These are phyloP conservation scores for Leishmania major DNA, from an alignment of 208 protist species.

Conservation along the genomic window DNA sequence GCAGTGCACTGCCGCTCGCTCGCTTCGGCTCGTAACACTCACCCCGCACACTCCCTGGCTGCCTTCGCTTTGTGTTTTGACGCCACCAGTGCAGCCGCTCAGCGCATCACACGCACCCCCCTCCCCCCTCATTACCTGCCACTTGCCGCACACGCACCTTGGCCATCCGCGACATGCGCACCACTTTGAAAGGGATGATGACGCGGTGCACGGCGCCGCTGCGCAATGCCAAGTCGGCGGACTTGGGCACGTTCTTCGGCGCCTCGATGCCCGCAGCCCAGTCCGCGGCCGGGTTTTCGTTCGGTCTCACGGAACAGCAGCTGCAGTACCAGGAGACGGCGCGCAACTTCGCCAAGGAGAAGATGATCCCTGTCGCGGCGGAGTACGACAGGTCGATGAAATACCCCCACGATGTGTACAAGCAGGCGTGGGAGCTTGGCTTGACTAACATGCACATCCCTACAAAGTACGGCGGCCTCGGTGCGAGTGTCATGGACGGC, in stretches of 20 bases:
- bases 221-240: constrained; percentile 11
- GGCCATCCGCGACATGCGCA: not conserved
- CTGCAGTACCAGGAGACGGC: constrained; percentile 73
- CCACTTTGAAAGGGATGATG: not conserved
- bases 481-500: constrained; percentile 67
- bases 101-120: not conserved
- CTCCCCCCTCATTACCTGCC: not conserved
- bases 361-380: constrained; percentile 75
- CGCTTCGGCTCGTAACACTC: not conserved
- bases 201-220: constrained; percentile 20
- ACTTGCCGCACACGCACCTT: not conserved
- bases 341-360: constrained; percentile 75
- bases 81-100: not conserved
- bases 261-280: constrained; percentile 31
- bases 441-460: constrained; percentile 88
- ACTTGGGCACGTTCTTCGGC: constrained; percentile 28
- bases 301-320: constrained; percentile 85
- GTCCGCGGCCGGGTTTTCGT: constrained; percentile 46
- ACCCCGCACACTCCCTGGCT: not conserved
- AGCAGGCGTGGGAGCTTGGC: constrained; percentile 86
- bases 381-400: constrained; percentile 75
- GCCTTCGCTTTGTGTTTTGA: not conserved
- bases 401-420: constrained; percentile 78
- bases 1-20: not conserved
- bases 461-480: constrained; percentile 79